Evolutionary conservation across 495 filamentous ascomycete genomes (phyloP).

Genomic region (Hypoxylon lienhwacheense): DNA sequence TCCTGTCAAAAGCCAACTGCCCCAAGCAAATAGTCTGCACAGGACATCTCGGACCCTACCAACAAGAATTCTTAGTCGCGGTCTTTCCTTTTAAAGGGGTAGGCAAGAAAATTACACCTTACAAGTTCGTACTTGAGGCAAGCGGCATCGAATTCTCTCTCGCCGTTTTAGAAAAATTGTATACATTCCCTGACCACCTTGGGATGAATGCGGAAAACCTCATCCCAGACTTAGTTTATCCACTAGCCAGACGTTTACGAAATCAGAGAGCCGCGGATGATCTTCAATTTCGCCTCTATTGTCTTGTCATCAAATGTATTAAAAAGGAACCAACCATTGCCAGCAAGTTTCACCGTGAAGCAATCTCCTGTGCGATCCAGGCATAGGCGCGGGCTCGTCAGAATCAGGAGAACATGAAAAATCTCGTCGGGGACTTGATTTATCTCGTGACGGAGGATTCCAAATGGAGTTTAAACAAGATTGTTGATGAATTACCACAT

Average conservation of each 20-base stretch:
- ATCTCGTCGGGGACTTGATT: neutral
- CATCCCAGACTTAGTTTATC: constrained; percentile 2
- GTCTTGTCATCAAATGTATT: neutral
- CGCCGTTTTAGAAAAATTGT: constrained; percentile 1
- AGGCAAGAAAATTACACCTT: constrained; percentile 7
- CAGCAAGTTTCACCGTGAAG: neutral
- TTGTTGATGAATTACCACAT: neutral
- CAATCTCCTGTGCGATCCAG: neutral
- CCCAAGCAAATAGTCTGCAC: too few species aligned
- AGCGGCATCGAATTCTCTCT: neutral
- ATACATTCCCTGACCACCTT: constrained; percentile 2
- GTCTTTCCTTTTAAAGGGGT: neutral
- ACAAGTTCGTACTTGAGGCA: constrained; percentile 11
- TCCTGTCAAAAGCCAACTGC: neutral
- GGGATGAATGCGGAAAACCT: constrained; percentile 16
- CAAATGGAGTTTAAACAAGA: neutral
- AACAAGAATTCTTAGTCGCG: neutral
- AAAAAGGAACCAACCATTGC: neutral
- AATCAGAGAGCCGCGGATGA: neutral
- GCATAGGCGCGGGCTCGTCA: constrained; percentile 9
- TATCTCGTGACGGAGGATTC: neutral
- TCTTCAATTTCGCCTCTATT: neutral
- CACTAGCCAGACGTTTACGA: constrained; percentile 2
- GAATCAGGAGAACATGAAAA: neutral
- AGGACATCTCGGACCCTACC: neutral